phyloP scores from a whole-genome alignment of 805 yeast species.

The Nadsonia fulvescens region DNA sequence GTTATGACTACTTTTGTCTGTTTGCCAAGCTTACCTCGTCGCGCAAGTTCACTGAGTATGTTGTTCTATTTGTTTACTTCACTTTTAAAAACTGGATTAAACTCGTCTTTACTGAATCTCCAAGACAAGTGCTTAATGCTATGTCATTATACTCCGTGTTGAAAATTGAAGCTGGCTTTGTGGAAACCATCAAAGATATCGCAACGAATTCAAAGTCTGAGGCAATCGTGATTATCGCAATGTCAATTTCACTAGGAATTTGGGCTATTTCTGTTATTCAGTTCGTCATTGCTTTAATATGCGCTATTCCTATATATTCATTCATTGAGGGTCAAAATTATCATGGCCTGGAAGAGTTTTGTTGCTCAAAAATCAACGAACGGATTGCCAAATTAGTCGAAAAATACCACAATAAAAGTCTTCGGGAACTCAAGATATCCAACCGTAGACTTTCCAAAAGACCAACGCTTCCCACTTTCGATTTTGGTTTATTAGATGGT shows the following conservation, averaged over 20 bases:
- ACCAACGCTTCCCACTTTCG: constrained; percentile 15
- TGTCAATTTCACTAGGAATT: constrained; percentile 56
- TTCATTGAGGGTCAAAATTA: constrained; percentile 23
- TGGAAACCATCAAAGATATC: constrained; percentile 28
- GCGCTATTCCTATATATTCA: constrained; percentile 33
- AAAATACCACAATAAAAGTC: constrained; percentile 19
- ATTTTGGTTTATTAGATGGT: no score
- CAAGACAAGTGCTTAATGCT: constrained; percentile 73
- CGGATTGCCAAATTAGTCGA: constrained; percentile 35
- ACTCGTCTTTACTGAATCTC: constrained; percentile 62
- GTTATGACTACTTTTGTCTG: constrained; percentile 54
- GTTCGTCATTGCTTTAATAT: constrained; percentile 35
- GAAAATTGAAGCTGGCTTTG: constrained; percentile 18
- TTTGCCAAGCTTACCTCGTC: constrained; percentile 51
- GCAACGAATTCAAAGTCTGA: constrained; percentile 45
- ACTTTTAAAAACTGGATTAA: constrained; percentile 45
- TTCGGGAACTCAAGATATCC: constrained; percentile 13
- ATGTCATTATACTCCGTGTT: constrained; percentile 43
- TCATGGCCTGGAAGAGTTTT: constrained; percentile 36
- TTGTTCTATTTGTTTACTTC: constrained; percentile 45
- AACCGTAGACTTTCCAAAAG: constrained; percentile 12
- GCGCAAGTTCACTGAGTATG: constrained; percentile 44
- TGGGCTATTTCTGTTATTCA: constrained; percentile 52
- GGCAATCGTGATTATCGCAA: constrained; percentile 55
- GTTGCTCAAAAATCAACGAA: constrained; percentile 40